Base-by-base conservation (phyloP, 108 stramenopile genomes). In the Pseudonitzschia multistriata region DNA sequence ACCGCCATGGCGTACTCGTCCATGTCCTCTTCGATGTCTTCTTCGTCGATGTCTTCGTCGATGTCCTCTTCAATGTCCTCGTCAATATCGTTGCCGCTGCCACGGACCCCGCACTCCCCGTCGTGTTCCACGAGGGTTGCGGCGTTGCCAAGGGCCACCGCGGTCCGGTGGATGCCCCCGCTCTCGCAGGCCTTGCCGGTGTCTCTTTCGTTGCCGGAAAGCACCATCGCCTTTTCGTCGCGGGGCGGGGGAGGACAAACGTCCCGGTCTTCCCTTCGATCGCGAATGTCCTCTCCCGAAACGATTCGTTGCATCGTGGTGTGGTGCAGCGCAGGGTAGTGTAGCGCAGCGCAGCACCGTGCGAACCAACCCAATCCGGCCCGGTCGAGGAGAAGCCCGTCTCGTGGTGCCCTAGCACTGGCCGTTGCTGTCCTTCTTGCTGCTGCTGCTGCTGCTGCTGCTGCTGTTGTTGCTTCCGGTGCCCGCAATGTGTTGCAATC, bases 201-300 rank as follows among this genome's bases (percentile, higher is more conserved):
- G 39, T 68, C 40, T 61, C 22, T 21, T 5, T 33, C 59, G 34
- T 0, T 59, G 8, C 19, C n/a, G 0, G 33, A n/a, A 14, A 36
- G 13, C 29, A 30, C 13, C 11, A 25, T 55, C 27, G 5, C 29
- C 2, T 28, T 24, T 55, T 55, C 24, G 4, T 54, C 29, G 14
- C 8, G 24, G 14, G 4, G 5, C 2, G 54, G 27, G 14, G n/a
- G 27, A 0, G 54, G 29, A 55, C 27, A 55, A n/a, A n/a, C n/a
- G 10, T 53, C 24, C 7, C 40, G 7, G 21, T 22, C 21, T 59
- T 25, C 34, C 21, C 10, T 5, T 39, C 6, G 48, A 21, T 30
- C 57, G 14, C 56, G 45, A 6, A 74, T 67, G 39, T 59, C 73
- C 14, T 61, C 73, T 35, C 73, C 73, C 5, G 73, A 74, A 67